These are phyloP conservation scores for Gossypium ekmanianum DNA, from an alignment of 345 rosid genomes.

Conservation along the genomic window DNA sequence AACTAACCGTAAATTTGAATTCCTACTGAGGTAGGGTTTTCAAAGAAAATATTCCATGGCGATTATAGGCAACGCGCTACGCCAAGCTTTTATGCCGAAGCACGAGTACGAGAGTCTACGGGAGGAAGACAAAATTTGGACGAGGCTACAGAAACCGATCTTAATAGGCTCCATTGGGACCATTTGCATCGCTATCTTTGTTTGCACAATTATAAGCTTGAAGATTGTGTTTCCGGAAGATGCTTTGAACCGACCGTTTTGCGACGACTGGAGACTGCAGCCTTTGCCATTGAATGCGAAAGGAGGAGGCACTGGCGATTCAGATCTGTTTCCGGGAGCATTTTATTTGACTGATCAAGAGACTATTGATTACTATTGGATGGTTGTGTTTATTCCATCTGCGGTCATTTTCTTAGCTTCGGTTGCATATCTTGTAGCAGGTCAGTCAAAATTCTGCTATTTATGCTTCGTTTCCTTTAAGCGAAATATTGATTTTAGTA, in stretches of 20 bases:
- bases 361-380: conserved; percentile 87
- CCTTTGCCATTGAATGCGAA: conserved; percentile 45
- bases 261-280: conserved; percentile 54
- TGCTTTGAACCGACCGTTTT: conserved; percentile 60
- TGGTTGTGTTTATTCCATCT: conserved; percentile 76
- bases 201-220: conserved; percentile 66
- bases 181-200: conserved; percentile 40
- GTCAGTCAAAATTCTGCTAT: conserved; percentile 26
- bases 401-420: conserved; percentile 58
- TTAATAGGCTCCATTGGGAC: conserved; percentile 26
- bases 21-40: not conserved
- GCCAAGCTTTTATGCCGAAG: conserved; percentile 90
- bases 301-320: conserved; percentile 40
- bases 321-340: conserved; percentile 61
- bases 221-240: conserved; percentile 69
- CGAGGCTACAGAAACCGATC: conserved; percentile 60
- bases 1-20: not conserved
- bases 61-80: conserved; percentile 73
- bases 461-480: not conserved
- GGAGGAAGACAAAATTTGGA: conserved; percentile 79
- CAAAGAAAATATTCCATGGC: conserved; percentile 39
- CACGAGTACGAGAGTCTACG: conserved; percentile 79
- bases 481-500: not conserved
- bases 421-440: conserved; percentile 66
- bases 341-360: conserved; percentile 88